A percentile compares a stretch with the other conserved stretches of the same genome.
phyloP scores from a whole-genome alignment of 768 basidiomycete species.

The Russula compacta region DNA sequence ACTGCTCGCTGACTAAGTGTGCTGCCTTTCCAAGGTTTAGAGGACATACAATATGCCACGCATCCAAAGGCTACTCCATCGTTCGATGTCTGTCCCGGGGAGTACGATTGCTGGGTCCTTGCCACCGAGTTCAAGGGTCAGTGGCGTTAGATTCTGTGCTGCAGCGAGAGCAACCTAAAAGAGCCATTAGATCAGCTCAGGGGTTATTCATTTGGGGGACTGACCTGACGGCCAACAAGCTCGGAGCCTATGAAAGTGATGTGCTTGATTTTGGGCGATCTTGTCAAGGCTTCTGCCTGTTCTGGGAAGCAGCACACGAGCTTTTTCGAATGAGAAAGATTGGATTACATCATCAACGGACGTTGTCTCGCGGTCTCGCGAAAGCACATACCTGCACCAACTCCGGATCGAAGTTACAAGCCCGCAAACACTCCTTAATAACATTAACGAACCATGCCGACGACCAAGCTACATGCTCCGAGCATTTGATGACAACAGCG shows the following conservation, averaged over 20 bases:
- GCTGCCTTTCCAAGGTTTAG: not conserved
- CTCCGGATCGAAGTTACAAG: conserved; percentile 75
- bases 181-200: conserved; percentile 1
- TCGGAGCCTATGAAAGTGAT: conserved; percentile 93
- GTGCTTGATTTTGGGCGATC: conserved; percentile 73
- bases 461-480: conserved; percentile 89
- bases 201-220: conserved; percentile 13
- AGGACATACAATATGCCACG: conserved; percentile 78
- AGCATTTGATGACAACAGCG: conserved; percentile 83
- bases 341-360: not conserved
- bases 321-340: conserved; percentile 26
- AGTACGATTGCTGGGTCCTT: conserved; percentile 92
- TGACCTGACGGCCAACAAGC: conserved; percentile 62
- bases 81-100: conserved; percentile 72
- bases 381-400: conserved; percentile 62
- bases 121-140: conserved; percentile 89
- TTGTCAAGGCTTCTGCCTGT: conserved; percentile 73
- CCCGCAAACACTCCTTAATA: conserved; percentile 65
- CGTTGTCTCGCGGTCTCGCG: not conserved
- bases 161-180: conserved; percentile 72
- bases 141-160: conserved; percentile 79
- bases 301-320: conserved; percentile 86
- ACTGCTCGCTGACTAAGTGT: conserved; percentile 32
- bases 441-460: conserved; percentile 74
- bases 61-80: conserved; percentile 78